phyloP scores from a whole-genome alignment of 2,329 filamentous ascomycete genomes.

The Fusarium clavum region DNA sequence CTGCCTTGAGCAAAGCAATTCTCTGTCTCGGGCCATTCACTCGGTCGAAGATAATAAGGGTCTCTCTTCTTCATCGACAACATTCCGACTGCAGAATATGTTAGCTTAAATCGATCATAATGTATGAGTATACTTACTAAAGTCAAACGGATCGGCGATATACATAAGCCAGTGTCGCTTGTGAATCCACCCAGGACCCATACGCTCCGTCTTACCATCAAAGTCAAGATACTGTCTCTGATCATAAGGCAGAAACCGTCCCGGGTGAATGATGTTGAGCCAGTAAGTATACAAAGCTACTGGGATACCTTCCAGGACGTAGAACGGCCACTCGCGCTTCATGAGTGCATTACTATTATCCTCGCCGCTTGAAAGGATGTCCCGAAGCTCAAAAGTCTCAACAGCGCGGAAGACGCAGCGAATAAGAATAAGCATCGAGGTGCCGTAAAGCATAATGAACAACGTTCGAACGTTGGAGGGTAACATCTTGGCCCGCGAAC shows the following conservation, averaged over 20 bases:
- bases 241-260: constrained; percentile 54
- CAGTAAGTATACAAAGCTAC: constrained; percentile 58
- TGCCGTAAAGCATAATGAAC: constrained; percentile 46
- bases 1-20: constrained; percentile 42
- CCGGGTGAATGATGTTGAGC: constrained; percentile 58
- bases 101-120: neutral
- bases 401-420: constrained; percentile 45
- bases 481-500: constrained; percentile 36
- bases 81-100: constrained; percentile 31
- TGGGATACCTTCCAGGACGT: constrained; percentile 57
- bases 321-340: constrained; percentile 60
- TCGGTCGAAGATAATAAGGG: constrained; percentile 36
- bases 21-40: constrained; percentile 36
- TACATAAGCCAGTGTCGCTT: constrained; percentile 37
- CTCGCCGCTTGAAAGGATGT: constrained; percentile 19
- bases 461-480: constrained; percentile 40
- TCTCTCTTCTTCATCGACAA: constrained; percentile 42
- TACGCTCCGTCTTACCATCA: constrained; percentile 53
- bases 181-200: constrained; percentile 45
- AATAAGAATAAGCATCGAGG: constrained; percentile 41
- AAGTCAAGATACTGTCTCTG: constrained; percentile 54
- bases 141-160: constrained; percentile 39
- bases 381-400: constrained; percentile 40
- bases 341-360: constrained; percentile 48
- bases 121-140: constrained; percentile 1